Conservation (phyloP, 225 moss, liverwort and hornwort genomes). For the Asterella californica region DNA sequence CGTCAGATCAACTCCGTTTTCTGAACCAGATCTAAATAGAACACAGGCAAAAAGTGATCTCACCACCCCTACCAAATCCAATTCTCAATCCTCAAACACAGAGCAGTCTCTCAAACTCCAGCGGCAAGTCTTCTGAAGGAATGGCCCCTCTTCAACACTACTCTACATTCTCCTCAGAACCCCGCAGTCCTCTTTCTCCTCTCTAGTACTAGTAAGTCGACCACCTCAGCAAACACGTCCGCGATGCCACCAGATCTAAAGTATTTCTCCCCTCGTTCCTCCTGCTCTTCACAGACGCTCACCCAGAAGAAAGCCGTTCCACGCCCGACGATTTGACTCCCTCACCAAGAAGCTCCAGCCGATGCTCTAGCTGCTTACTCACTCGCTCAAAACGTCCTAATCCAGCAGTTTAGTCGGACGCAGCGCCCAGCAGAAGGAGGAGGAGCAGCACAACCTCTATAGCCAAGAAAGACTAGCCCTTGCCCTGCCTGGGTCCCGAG, state of each 20-base stretch:
- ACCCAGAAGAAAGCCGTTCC: slow-evolving; percentile 9
- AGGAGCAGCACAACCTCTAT: not conserved
- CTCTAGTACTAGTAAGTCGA: not conserved
- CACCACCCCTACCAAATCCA: not conserved
- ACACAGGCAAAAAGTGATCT: slow-evolving; percentile 5
- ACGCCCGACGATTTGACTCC: slow-evolving; percentile 5
- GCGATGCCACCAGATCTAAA: not conserved
- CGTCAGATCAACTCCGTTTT: slow-evolving; percentile 23
- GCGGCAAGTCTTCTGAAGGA: not conserved
- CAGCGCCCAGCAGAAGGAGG: not conserved
- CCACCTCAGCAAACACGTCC: not conserved
- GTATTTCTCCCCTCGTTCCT: not conserved
- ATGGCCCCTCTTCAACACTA: not conserved
- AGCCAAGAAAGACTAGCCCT: not conserved
- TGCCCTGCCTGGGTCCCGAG: not conserved
- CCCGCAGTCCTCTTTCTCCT: not conserved
- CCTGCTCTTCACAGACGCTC: not conserved
- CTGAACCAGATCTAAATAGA: not conserved
- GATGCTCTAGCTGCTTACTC: not conserved
- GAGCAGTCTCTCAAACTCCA: not conserved
- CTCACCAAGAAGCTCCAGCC: slow-evolving; percentile 21
- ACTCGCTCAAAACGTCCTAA: not conserved
- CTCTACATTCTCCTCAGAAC: not conserved
- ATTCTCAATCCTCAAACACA: slow-evolving; percentile 5
- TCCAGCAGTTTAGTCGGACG: not conserved